Conservation (phyloP, 306 rosid species). For the Vicia villosa region DNA sequence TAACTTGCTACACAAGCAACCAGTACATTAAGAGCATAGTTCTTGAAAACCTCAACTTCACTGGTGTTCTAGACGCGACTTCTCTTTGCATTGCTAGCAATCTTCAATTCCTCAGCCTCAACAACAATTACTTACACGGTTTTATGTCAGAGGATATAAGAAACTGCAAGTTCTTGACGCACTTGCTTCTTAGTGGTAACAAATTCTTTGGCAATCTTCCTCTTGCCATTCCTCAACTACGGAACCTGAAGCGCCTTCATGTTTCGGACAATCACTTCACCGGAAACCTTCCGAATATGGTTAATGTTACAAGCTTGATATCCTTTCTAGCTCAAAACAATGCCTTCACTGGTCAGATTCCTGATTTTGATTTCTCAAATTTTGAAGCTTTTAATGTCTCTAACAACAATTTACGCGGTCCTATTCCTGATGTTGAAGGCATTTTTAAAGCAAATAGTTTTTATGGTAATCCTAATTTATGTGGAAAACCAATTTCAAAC, state of each 20-base stretch:
- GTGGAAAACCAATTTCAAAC: conserved; percentile 59
- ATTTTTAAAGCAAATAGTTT: conserved; percentile 50
- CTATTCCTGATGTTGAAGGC: conserved; percentile 52
- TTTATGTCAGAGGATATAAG: conserved; percentile 49
- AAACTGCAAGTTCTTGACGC: conserved; percentile 49
- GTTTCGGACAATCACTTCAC: conserved; percentile 47
- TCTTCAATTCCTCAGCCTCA: conserved; percentile 43
- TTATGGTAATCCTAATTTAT: conserved; percentile 57
- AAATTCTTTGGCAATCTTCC: conserved; percentile 56
- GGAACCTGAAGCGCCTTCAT: conserved; percentile 49
- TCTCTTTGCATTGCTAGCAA: conserved; percentile 48
- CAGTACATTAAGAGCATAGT: conserved; percentile 41
- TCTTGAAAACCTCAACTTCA: conserved; percentile 40
- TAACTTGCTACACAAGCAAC: conserved; percentile 33
- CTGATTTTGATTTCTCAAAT: conserved; percentile 57
- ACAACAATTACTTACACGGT: conserved; percentile 44
- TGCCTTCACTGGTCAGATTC: conserved; percentile 50
- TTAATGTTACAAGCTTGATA: conserved; percentile 47
- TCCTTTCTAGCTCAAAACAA: conserved; percentile 58
- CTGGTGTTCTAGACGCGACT: conserved; percentile 44
- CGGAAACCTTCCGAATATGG: conserved; percentile 58
- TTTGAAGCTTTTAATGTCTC: conserved; percentile 53
- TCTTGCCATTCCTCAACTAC: conserved; percentile 38
- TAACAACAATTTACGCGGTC: conserved; percentile 57
- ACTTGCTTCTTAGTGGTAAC: conserved; percentile 52